These are phyloP conservation scores for Dovyalis caffra DNA, from an alignment of 345 rosid genomes.

Conservation along the genomic window DNA sequence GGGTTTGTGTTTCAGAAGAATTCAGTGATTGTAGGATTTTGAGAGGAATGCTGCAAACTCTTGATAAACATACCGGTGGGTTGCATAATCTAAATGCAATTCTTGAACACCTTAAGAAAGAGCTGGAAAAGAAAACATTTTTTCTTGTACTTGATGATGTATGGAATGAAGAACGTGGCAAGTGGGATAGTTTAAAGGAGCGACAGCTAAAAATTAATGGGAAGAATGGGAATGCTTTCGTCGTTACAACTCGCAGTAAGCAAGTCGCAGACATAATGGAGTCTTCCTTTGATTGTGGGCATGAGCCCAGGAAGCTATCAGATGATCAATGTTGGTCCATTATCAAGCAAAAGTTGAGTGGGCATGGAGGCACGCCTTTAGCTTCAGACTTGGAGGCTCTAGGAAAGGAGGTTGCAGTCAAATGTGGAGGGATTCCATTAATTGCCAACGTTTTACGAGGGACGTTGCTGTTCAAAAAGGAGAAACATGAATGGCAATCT, in stretches of 20 bases:
- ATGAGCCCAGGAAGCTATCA: too few species aligned
- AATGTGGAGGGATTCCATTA: too few species aligned
- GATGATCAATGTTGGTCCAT: too few species aligned
- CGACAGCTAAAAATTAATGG: background rate
- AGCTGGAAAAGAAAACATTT: conserved; percentile 12
- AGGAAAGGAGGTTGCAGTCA: background rate
- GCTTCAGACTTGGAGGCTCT: conserved; percentile 10
- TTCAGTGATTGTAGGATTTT: too few species aligned
- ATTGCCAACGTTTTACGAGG: background rate
- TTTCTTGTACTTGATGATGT: conserved; percentile 28
- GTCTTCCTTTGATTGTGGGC: too few species aligned
- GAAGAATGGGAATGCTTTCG: conserved; percentile 3
- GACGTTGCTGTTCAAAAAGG: background rate
- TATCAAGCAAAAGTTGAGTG: too few species aligned
- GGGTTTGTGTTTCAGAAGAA: too few species aligned
- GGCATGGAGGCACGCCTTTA: too few species aligned
- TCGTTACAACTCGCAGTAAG: conserved; percentile 24
- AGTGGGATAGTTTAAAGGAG: conserved; percentile 12
- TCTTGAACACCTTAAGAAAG: background rate
- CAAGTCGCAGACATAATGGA: too few species aligned
- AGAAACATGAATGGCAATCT: conserved; percentile 10
- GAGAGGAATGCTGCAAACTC: too few species aligned
- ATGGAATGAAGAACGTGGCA: conserved; percentile 9
- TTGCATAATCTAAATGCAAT: background rate
- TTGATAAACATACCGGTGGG: too few species aligned